Evolutionary conservation across 768 basidiomycete species (phyloP).

Genomic region (Tulasnella sp.): DNA sequence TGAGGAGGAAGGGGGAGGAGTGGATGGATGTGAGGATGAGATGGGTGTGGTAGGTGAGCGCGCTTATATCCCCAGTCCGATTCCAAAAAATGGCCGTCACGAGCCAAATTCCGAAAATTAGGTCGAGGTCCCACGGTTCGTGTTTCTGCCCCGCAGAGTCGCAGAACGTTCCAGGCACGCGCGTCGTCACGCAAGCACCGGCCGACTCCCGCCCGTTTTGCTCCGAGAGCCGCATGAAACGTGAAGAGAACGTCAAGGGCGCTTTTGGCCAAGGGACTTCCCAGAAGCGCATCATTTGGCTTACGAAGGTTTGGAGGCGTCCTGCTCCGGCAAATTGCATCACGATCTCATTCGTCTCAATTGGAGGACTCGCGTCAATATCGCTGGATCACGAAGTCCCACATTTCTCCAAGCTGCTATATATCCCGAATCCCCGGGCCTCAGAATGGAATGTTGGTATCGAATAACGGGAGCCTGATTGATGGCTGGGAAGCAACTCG

Average conservation of each 20-base stretch:
- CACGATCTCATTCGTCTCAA: not conserved
- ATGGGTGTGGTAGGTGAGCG: not conserved
- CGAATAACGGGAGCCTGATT: too few species aligned
- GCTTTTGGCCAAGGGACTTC: too few species aligned
- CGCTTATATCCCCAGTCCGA: not conserved
- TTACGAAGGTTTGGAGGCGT: not conserved
- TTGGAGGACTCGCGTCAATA: not conserved
- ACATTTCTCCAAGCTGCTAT: too few species aligned
- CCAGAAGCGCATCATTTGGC: too few species aligned
- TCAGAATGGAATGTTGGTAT: too few species aligned
- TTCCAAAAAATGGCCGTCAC: not conserved
- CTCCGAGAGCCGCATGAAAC: not conserved
- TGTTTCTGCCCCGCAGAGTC: not conserved
- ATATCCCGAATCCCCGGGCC: too few species aligned
- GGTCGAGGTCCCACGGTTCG: not conserved
- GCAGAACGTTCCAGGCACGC: not conserved
- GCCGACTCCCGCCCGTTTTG: not conserved
- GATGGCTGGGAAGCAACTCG: too few species aligned
- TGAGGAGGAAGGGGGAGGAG: not conserved
- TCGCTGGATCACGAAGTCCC: not conserved
- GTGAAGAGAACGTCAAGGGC: not conserved
- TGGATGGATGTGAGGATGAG: not conserved
- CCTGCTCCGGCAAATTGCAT: not conserved
- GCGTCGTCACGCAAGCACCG: not conserved
- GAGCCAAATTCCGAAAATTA: not conserved